Percentiles rank a stretch among this genome's conserved stretches.
These are phyloP conservation scores for Diaporthe caulivora DNA, from an alignment of 2,329 filamentous ascomycete genomes.

Conservation along the genomic window DNA sequence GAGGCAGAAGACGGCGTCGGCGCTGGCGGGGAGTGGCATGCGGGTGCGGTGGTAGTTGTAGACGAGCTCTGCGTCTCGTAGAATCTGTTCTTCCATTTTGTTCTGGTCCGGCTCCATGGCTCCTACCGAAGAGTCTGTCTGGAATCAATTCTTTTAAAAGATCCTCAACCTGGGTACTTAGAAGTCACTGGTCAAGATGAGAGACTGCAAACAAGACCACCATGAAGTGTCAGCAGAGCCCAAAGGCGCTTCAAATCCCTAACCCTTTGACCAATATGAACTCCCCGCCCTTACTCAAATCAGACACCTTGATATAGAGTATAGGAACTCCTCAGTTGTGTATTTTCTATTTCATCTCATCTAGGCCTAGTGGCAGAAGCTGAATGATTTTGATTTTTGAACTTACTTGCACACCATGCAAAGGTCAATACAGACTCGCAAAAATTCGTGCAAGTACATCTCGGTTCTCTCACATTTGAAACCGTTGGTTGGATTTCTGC, in stretches of 20 bases:
- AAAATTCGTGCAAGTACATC: too few species aligned
- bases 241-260: background rate
- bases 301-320: background rate
- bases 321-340: too few species aligned
- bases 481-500: too few species aligned
- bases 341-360: background rate
- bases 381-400: too few species aligned
- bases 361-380: too few species aligned
- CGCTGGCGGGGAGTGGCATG: slow-evolving; percentile 48
- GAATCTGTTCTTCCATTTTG: background rate
- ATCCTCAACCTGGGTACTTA: too few species aligned
- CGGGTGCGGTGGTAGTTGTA: slow-evolving; percentile 60
- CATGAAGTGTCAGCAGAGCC: background rate
- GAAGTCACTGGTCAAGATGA: background rate
- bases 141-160: too few species aligned
- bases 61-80: slow-evolving; percentile 51
- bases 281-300: background rate
- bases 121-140: accelerated
- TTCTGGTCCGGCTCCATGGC: background rate
- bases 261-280: background rate
- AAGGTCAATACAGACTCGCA: too few species aligned
- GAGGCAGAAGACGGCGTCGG: slow-evolving; percentile 60
- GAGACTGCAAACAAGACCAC: background rate
- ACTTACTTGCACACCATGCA: too few species aligned
- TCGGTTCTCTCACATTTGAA: too few species aligned